Conservation (phyloP, 345 rosid species). For the Streptanthus diversifolius region DNA sequence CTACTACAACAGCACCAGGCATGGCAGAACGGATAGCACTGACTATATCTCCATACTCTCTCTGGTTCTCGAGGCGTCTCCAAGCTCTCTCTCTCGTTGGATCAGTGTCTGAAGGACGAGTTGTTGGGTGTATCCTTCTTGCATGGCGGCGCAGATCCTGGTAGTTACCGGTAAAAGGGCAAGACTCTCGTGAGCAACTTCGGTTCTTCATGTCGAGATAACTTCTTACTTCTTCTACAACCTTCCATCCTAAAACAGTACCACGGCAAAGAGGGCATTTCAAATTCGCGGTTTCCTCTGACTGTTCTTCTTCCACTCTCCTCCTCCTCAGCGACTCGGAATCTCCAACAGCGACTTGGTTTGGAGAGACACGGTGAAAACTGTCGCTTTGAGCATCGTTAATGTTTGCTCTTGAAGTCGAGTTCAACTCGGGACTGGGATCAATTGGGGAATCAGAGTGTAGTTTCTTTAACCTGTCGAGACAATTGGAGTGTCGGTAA, state of each 20-base stretch:
- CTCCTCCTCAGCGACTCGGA: constrained; percentile 39
- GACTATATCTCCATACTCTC: constrained; percentile 76
- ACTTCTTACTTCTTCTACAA: constrained; percentile 69
- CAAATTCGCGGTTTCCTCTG: constrained; percentile 38
- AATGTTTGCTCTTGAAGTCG: constrained; percentile 31
- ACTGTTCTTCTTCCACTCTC: constrained; percentile 35
- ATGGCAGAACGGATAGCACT: constrained; percentile 83
- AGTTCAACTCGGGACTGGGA: constrained; percentile 38
- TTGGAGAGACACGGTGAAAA: constrained; percentile 21
- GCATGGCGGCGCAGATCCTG: constrained; percentile 85
- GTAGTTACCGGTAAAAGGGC: constrained; percentile 70
- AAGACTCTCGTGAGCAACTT: constrained; percentile 79
- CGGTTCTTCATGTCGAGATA: constrained; percentile 74
- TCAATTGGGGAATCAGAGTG: constrained; percentile 43
- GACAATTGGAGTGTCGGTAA: constrained; percentile 88
- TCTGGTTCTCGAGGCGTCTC: constrained; percentile 74
- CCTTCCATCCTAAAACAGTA: constrained; percentile 56
- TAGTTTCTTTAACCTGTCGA: constrained; percentile 75
- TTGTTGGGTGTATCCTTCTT: constrained; percentile 72
- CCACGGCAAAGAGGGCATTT: constrained; percentile 91
- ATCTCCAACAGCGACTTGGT: constrained; percentile 38
- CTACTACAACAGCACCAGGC: constrained; percentile 91
- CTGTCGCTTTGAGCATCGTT: constrained; percentile 20
- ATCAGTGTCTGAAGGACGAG: constrained; percentile 76
- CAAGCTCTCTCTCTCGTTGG: constrained; percentile 88